These are phyloP conservation scores for cucumber (Cucumis sativus) DNA, from an alignment of 306 rosid genomes.

Conservation along the genomic window Cucumber_9930_V3 NC_026657.2:23116501-23117000, in stretches of 20 bases:
- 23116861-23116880: constrained; percentile 62
- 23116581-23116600: constrained; percentile 1
- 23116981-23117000: constrained; percentile 40
- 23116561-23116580: background rate
- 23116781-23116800: constrained; percentile 19
- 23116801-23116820: constrained; percentile 17
- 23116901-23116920: constrained; percentile 81
- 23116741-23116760: constrained; percentile 41
- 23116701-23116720: background rate
- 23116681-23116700: background rate
- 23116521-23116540: background rate
- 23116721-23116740: background rate
- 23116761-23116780: constrained; percentile 43
- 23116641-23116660: background rate
- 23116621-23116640: constrained; percentile 34
- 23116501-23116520: background rate
- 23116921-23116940: constrained; percentile 64
- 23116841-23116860: constrained; percentile 70
- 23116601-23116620: constrained; percentile 23
- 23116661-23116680: background rate
- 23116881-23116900: constrained; percentile 95
- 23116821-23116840: constrained; percentile 53
- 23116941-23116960: constrained; percentile 61
- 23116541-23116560: background rate
- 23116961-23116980: constrained; percentile 51